Conservation (phyloP, 2,329 filamentous ascomycete genomes). For the Monosporascus sp. region DNA sequence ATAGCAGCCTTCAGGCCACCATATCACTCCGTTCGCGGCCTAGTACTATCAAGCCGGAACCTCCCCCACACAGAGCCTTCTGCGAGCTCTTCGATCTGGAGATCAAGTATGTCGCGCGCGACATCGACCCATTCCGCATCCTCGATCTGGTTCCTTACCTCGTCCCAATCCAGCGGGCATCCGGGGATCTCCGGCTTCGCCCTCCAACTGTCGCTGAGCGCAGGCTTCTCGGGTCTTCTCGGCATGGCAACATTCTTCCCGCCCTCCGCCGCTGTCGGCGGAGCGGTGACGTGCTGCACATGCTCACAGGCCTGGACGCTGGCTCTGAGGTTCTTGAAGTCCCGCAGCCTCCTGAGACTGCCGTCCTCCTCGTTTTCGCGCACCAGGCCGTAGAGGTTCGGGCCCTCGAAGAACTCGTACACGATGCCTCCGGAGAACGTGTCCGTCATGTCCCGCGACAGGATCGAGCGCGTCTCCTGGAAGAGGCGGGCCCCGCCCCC, state of each 20-base stretch:
- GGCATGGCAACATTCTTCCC: not conserved
- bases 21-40: not conserved
- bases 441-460: constrained; percentile 47
- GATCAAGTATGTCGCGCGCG: constrained; percentile 3
- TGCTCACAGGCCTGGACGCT: not conserved
- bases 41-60: constrained; percentile 6
- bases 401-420: constrained; percentile 55
- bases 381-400: constrained; percentile 40
- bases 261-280: not conserved
- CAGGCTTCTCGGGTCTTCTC: constrained; percentile 6
- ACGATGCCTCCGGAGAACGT: constrained; percentile 55
- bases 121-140: constrained; percentile 19
- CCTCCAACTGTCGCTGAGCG: not conserved
- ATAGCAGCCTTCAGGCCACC: not conserved
- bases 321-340: constrained; percentile 9
- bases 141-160: constrained; percentile 5
- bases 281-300: not conserved
- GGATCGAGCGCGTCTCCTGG: constrained; percentile 51
- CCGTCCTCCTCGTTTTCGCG: not conserved
- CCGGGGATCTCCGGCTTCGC: constrained; percentile 1
- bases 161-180: constrained; percentile 14
- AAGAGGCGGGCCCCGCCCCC: constrained; percentile 43
- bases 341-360: constrained; percentile 1
- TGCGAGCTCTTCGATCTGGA: constrained; percentile 9
- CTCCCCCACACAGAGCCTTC: constrained; percentile 4